These are phyloP conservation scores for Cupressus sempervirens DNA, from an alignment of 75 land plant genomes.

Conservation along the genomic window DNA sequence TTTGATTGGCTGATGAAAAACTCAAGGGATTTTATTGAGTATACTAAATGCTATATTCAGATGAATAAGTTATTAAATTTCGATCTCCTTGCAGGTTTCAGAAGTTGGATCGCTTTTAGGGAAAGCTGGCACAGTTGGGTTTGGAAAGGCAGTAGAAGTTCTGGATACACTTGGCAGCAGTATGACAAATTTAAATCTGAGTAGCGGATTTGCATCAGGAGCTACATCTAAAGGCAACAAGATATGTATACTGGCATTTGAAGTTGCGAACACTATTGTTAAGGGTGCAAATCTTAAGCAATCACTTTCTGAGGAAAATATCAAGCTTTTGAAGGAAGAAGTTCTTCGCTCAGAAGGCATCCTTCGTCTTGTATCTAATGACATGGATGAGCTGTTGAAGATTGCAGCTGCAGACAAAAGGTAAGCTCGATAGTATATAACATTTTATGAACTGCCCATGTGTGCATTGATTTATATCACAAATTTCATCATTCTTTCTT, in stretches of 20 bases:
- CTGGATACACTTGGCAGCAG: constrained; percentile 85
- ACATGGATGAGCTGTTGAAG: constrained; percentile 56
- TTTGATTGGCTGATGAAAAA: not conserved
- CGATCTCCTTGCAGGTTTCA: constrained; percentile 37
- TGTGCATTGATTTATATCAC: not conserved
- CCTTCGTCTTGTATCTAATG: constrained; percentile 61
- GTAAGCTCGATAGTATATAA: constrained; percentile 23
- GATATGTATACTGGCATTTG: constrained; percentile 87
- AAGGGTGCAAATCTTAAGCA: constrained; percentile 72
- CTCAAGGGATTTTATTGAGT: not conserved
- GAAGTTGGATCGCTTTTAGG: constrained; percentile 65
- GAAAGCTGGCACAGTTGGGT: constrained; percentile 58
- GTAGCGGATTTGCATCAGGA: constrained; percentile 65
- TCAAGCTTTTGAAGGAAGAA: constrained; percentile 64
- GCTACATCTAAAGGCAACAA: constrained; percentile 57
- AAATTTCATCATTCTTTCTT: not conserved
- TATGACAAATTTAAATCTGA: constrained; percentile 55
- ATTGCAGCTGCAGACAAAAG: constrained; percentile 97
- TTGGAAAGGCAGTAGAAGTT: constrained; percentile 82
- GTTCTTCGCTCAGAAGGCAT: constrained; percentile 76
- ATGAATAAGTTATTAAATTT: not conserved
- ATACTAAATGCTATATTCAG: not conserved
- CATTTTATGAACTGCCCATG: not conserved
- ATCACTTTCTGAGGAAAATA: constrained; percentile 76
- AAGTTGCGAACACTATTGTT: constrained; percentile 93